These are phyloP conservation scores for Penicillium capsulatum DNA, from an alignment of 2,329 filamentous ascomycete species.

Conservation along the genomic window DNA sequence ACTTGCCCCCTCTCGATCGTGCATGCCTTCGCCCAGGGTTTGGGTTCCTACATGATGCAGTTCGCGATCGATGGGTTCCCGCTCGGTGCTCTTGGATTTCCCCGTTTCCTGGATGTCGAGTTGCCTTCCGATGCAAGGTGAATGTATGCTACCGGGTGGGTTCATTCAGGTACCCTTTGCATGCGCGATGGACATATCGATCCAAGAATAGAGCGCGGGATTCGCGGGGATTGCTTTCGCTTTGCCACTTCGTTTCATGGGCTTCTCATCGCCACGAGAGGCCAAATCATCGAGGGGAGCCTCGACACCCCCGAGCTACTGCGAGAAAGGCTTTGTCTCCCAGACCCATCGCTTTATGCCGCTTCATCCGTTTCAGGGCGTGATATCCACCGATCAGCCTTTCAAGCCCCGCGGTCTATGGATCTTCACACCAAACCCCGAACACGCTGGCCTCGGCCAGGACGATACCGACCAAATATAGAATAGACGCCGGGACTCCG, in stretches of 20 bases:
- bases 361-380: too few species aligned
- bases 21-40: not conserved
- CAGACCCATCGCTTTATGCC: too few species aligned
- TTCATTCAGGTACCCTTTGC: slow-evolving; percentile 22
- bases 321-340: too few species aligned
- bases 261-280: slow-evolving; percentile 1
- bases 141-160: slow-evolving; percentile 8
- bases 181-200: too few species aligned
- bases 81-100: slow-evolving; percentile 5
- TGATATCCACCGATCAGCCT: too few species aligned
- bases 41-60: slow-evolving; percentile 11
- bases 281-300: not conserved
- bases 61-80: slow-evolving; percentile 4
- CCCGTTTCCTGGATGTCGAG: slow-evolving; percentile 18
- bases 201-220: not conserved
- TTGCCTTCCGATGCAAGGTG: slow-evolving; percentile 24
- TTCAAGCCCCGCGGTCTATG: too few species aligned
- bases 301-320: not conserved
- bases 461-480: not conserved
- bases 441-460: not conserved
- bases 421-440: slow-evolving; percentile 1
- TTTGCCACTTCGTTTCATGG: not conserved
- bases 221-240: not conserved
- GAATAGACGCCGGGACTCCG: too few species aligned
- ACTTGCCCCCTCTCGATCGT: slow-evolving; percentile 9